A percentile compares a stretch with the other conserved stretches of the same genome.
Conservation (phyloP, 1,139 yeast species). For the Nematodospora anomalae region DNA sequence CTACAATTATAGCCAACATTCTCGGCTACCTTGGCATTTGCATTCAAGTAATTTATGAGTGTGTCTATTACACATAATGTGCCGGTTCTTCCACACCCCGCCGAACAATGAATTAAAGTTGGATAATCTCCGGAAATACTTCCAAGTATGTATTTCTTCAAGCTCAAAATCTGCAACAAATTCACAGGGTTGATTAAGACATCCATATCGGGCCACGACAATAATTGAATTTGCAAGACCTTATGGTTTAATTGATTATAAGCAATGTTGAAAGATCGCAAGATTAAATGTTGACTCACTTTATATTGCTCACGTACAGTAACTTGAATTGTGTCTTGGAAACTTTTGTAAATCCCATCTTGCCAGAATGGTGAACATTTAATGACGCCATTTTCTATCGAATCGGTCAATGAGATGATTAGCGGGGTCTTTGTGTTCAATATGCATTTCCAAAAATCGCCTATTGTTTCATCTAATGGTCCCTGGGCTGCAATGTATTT, state of each 20-base stretch:
- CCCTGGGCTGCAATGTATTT: conserved; percentile 85
- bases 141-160: conserved; percentile 36
- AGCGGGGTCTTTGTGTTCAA: conserved; percentile 41
- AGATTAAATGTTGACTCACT: conserved; percentile 20
- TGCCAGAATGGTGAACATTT: conserved; percentile 61
- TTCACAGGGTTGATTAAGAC: conserved; percentile 39
- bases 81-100: conserved; percentile 93
- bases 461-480: conserved; percentile 72
- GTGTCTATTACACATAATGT: conserved; percentile 78
- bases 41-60: conserved; percentile 46
- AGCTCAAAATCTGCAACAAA: conserved; percentile 39
- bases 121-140: conserved; percentile 27
- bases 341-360: conserved; percentile 45
- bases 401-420: conserved; percentile 52
- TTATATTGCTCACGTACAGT: conserved; percentile 21
- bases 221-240: conserved; percentile 49
- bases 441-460: conserved; percentile 80
- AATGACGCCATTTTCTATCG: conserved; percentile 50
- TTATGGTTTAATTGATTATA: conserved; percentile 15
- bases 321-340: conserved; percentile 33
- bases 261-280: conserved; percentile 40
- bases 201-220: conserved; percentile 58
- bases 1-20: too few relatives aligned
- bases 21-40: too few relatives aligned
- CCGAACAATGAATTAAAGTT: conserved; percentile 78